Conservation (phyloP, 495 filamentous ascomycete species). For the Penicillium odoratum region DNA sequence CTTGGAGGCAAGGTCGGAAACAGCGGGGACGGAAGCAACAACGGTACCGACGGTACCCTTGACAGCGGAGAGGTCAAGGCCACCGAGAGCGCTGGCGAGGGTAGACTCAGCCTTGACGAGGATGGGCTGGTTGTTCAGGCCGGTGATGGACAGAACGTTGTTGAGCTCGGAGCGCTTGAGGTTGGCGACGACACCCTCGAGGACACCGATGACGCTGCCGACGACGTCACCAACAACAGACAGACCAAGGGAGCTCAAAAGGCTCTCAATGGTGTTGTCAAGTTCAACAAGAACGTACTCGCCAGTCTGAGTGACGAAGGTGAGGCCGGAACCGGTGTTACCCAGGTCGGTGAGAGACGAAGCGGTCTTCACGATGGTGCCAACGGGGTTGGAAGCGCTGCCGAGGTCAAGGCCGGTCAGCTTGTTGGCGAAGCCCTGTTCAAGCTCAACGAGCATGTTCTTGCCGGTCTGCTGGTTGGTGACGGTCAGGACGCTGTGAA, state of each 20-base stretch:
- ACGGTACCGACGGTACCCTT: slow-evolving; percentile 22
- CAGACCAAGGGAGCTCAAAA: slow-evolving; percentile 5
- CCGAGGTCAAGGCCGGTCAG: slow-evolving; percentile 20
- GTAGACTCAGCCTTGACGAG: slow-evolving; percentile 18
- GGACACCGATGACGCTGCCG: slow-evolving; percentile 4
- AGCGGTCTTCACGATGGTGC: slow-evolving; percentile 21
- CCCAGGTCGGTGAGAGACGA: slow-evolving; percentile 8
- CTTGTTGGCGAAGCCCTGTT: slow-evolving; percentile 14
- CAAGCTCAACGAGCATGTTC: slow-evolving; percentile 22
- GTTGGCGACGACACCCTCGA: slow-evolving; percentile 11
- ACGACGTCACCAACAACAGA: not conserved
- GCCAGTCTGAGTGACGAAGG: slow-evolving; percentile 16
- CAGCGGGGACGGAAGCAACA: slow-evolving; percentile 11
- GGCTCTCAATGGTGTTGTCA: slow-evolving; percentile 12
- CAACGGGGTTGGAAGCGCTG: slow-evolving; percentile 16
- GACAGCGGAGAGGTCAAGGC: slow-evolving; percentile 18
- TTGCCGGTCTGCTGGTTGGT: slow-evolving; percentile 19
- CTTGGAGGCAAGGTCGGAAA: slow-evolving; percentile 13
- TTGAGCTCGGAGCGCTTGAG: slow-evolving; percentile 15
- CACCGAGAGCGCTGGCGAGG: slow-evolving; percentile 15
- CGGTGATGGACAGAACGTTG: slow-evolving; percentile 20
- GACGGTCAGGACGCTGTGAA: slow-evolving; percentile 19
- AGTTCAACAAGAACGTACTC: slow-evolving; percentile 25
- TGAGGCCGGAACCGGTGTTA: slow-evolving; percentile 11
- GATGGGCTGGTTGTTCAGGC: slow-evolving; percentile 16